Conservation (phyloP, 768 basidiomycete species). For the Mycena rebaudengoi region DNA sequence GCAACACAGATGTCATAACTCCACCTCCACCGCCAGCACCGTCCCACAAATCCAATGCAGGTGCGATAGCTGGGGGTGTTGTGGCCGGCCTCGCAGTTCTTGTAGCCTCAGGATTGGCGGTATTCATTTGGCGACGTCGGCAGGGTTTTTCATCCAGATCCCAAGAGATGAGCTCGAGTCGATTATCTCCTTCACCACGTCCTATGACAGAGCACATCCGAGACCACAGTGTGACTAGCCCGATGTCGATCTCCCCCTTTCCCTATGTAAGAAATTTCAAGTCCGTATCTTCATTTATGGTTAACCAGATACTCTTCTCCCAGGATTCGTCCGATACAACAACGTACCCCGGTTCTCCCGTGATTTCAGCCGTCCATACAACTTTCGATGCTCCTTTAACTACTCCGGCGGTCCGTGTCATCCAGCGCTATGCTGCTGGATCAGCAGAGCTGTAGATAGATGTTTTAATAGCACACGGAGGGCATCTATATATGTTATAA, state of each 20-base stretch:
- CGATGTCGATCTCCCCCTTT: slow-evolving; percentile 19
- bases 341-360: slow-evolving; percentile 28
- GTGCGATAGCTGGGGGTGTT: slow-evolving; percentile 70
- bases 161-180: slow-evolving; percentile 25
- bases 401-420: slow-evolving; percentile 31
- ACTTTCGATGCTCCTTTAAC: slow-evolving; percentile 29
- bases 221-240: neutral
- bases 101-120: slow-evolving; percentile 44
- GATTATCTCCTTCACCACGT: slow-evolving; percentile 13
- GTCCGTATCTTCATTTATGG: neutral
- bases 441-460: slow-evolving; percentile 43
- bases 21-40: slow-evolving; percentile 4
- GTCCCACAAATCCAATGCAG: slow-evolving; percentile 45
- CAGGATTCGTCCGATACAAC: slow-evolving; percentile 16
- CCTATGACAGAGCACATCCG: slow-evolving; percentile 6
- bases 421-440: slow-evolving; percentile 40
- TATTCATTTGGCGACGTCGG: slow-evolving; percentile 45
- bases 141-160: too few species aligned
- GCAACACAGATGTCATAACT: too few species aligned
- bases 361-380: slow-evolving; percentile 26
- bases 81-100: slow-evolving; percentile 59
- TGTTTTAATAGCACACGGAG: neutral
- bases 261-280: slow-evolving; percentile 12
- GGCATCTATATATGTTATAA: neutral
- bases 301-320: slow-evolving; percentile 2